Evolutionary conservation across 495 filamentous ascomycete genomes (phyloP).

Genomic region (Alectoria sarmentosa): DNA sequence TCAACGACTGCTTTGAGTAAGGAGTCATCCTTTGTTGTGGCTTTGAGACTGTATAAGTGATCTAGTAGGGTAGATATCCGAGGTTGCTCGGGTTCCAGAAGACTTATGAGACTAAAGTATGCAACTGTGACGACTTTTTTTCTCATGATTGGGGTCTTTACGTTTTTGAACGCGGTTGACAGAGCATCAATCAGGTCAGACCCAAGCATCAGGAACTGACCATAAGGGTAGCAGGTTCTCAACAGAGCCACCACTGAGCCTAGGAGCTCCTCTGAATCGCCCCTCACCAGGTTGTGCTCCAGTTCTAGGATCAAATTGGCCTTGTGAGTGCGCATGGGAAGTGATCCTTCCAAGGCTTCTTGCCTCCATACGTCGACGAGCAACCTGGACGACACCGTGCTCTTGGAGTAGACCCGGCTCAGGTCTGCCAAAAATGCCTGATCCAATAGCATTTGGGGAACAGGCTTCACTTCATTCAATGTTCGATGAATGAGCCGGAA

Average conservation of each 20-base stretch:
- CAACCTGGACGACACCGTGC: slow-evolving; percentile 35
- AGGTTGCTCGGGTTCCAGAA: slow-evolving; percentile 56
- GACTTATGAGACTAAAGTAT: slow-evolving; percentile 63
- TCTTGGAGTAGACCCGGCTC: slow-evolving; percentile 49
- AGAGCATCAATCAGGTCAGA: slow-evolving; percentile 80
- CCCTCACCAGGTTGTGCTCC: slow-evolving; percentile 16
- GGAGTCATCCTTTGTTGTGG: slow-evolving; percentile 48
- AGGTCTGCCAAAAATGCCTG: slow-evolving; percentile 55
- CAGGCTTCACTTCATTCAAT: slow-evolving; percentile 34
- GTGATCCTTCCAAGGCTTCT: slow-evolving; percentile 36
- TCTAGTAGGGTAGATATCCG: slow-evolving; percentile 69
- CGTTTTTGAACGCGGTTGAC: slow-evolving; percentile 52
- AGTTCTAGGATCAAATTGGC: slow-evolving; percentile 34
- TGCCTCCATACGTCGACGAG: slow-evolving; percentile 40
- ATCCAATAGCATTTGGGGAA: slow-evolving; percentile 41
- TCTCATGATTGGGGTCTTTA: slow-evolving; percentile 43
- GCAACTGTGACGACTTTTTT: slow-evolving; percentile 58
- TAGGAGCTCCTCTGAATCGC: slow-evolving; percentile 33
- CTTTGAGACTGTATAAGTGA: slow-evolving; percentile 73
- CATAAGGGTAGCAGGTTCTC: slow-evolving; percentile 42
- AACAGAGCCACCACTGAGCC: slow-evolving; percentile 44
- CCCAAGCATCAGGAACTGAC: slow-evolving; percentile 64
- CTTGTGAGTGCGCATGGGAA: slow-evolving; percentile 43
- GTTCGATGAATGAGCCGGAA: slow-evolving; percentile 53
- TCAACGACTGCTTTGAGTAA: slow-evolving; percentile 53